Base-by-base conservation (phyloP, 371 early-diverging fungal genomes). In the Mucor circinelloides region DNA sequence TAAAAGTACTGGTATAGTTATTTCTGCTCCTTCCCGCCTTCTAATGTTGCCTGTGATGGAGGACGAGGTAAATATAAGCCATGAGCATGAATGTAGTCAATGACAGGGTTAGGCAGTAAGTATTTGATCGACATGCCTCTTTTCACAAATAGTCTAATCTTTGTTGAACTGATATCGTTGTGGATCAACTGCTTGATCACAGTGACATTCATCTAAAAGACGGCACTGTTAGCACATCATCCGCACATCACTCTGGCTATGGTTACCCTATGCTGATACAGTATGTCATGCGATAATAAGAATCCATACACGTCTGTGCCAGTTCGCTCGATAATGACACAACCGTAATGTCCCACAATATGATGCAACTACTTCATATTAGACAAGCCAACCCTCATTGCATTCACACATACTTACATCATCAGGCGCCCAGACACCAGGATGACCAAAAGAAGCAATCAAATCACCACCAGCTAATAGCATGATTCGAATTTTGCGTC, bases 401-500 rank as follows among this genome's bases (percentile, higher is more conserved):
- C n/a, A 34, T 19, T 4, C 12, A 31, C 17, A 31, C 6, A 46
- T 30, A 31, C 90, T 82, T 90, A 95, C 95, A 86, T 98, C 98
- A 27, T 87, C 85, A 2, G 90, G 85, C 4, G 90, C 82, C 99
- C 99, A 99, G 19, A 98, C 89, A 60, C 92, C 90, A 6, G 95
- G 96, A 40, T 89, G 87, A 6, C 93, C 94, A 83, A 99, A 97
- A 4, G 95, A 95, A 69, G 97, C 92, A 30, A 99, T 97, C 56
- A 99, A 78, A 73, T 99, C 99, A 54, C 97, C 98, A 40, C 99
- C 99, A 31, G 99, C 98, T 60, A 99, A 82, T 25, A 99, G 82
- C 89, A 98, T 90, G 36, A 98, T 91, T 63, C 89, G 86, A 59
- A 96, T 90, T 38, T 78, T 75, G 52, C 85, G 85, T 57, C 65